Evolutionary conservation across 805 yeast genomes (phyloP), one percentile per base, ranked within the genome.

Genomic region (Pichia paraexigua): DNA sequence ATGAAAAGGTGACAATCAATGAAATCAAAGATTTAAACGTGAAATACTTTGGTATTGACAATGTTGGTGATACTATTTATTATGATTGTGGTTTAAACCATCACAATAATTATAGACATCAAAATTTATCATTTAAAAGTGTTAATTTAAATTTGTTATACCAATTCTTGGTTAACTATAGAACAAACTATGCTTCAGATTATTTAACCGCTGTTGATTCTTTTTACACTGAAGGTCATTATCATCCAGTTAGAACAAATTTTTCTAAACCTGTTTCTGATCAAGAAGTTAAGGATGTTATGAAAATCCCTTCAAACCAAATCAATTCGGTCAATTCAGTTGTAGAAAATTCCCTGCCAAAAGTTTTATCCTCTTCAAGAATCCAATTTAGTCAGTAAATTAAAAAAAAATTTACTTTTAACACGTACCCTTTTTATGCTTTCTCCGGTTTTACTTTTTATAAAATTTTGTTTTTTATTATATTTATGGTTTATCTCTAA

Each of bases 1-100:
- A 71, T 54, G 72, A 72, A 54, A 64, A 60, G 37, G 69, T 72
- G 13, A 65, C 72, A 2, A 41, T 59, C 10, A 62, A 64, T 17
- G 77, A 73, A 56, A 60, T 67, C 27, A 49, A 54, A 35, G 39
- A 41, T 21, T 45, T 64, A 24, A 57, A 56, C 20, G 67, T 62
- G 10, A 63, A 56, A 41, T 63, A 67, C 46, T 63, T 68, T 49
- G 62, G 64, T 18, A 62, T 68, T 30, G 58, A 59, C 9, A 68
- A 68, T 48, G 70, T 63, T 30, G 72, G 72, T 24, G 72, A 68
- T 51, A 53, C 63, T 12, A 61, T 67, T 48, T 61, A 63, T 45
- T 66, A 63, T 55, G 69, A 67, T 43, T 63, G 68, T 51, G 71
- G 68, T 9, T 42, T 58, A 22, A 51, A 52, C 6, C 66, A 63